Evolutionary conservation across 2,329 filamentous ascomycete species (phyloP).

Genomic region (Endocalyx cinctus): DNA sequence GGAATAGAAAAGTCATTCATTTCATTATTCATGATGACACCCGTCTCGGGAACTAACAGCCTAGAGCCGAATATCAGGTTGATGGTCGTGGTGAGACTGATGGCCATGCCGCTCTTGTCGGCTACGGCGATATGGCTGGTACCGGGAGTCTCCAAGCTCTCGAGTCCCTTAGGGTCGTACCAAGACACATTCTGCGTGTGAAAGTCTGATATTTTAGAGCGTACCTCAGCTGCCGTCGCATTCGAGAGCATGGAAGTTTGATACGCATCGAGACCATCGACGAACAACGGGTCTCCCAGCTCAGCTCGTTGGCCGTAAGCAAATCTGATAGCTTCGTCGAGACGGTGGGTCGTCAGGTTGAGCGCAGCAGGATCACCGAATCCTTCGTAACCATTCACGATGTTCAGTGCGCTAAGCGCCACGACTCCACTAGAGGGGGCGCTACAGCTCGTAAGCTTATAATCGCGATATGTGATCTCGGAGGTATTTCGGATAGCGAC

Average conservation of each 20-base stretch:
- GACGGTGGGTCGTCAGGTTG: conserved; percentile 65
- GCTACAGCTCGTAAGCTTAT: conserved; percentile 61
- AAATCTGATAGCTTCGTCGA: conserved; percentile 82
- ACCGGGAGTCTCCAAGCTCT: conserved; percentile 56
- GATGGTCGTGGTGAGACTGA: conserved; percentile 75
- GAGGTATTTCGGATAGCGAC: conserved; percentile 58
- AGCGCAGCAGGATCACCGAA: conserved; percentile 52
- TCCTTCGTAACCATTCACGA: conserved; percentile 63
- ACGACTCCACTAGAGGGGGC: conserved; percentile 73
- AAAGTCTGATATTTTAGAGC: conserved; percentile 39
- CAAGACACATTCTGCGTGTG: conserved; percentile 33
- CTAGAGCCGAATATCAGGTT: conserved; percentile 76
- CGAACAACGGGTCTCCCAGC: conserved; percentile 72
- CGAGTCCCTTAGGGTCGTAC: conserved; percentile 42
- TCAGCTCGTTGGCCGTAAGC: conserved; percentile 69
- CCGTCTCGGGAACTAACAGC: conserved; percentile 75
- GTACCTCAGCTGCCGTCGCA: conserved; percentile 48
- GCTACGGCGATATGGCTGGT: conserved; percentile 64
- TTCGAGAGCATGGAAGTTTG: conserved; percentile 64
- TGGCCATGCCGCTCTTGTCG: conserved; percentile 65
- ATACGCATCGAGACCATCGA: conserved; percentile 53
- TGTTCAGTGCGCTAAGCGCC: conserved; percentile 68
- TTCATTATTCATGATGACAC: conserved; percentile 65
- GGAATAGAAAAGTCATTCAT: conserved; percentile 76
- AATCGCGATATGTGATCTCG: conserved; percentile 62